Evolutionary conservation across 1,139 yeast genomes (phyloP), one percentile per base, ranked within the genome.

Genomic region (Debaryomyces psychrophilus): DNA sequence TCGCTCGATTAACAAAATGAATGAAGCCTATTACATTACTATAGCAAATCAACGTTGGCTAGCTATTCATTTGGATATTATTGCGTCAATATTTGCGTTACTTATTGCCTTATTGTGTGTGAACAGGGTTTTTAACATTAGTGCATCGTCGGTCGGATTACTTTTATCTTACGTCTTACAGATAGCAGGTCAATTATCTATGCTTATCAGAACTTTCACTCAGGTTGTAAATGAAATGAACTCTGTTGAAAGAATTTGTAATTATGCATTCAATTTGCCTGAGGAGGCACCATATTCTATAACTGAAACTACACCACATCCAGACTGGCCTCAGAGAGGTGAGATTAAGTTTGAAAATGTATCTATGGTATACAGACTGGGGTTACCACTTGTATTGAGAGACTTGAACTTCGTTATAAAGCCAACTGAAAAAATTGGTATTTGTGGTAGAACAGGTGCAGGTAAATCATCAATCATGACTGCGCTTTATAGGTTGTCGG

Each of bases 191-290:
- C 67, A 71, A 46, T 67, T 82, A 49, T 68, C 79, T 3, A 61
- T 78, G 62, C 65, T 79, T 47, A 63, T 82, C 43, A 68, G 83
- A 59, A 71, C 84, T 4, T 65, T 72, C 50, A 87, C 95, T 0
- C 84, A 83, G 58, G 80, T 86, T 26, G 96, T 89, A 61, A 88
- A 87, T 64, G 86, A 85, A 59, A 79, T 89, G 90, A 87, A 87
- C 58, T 83, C 95, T 6, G 93, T 85, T n/a, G 96, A 90, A 67
- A 78, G 97, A 61, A 66, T 90, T 44, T 76, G 81, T 50, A 79
- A 83, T 47, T 88, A 88, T 64, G 93, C 92, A 0, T 73, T 55
- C 45, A 53, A 62, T 31, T 58, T 73, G 45, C 76, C 74, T 4
- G 67, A 67, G 48, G 79, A 73, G 52, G 71, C 72, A 4, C 58